A percentile compares a stretch with the other conserved stretches of the same genome.
These are phyloP conservation scores for Arabidopsis hybrid DNA, from an alignment of 441 rosid species.

Conservation along the genomic window DNA sequence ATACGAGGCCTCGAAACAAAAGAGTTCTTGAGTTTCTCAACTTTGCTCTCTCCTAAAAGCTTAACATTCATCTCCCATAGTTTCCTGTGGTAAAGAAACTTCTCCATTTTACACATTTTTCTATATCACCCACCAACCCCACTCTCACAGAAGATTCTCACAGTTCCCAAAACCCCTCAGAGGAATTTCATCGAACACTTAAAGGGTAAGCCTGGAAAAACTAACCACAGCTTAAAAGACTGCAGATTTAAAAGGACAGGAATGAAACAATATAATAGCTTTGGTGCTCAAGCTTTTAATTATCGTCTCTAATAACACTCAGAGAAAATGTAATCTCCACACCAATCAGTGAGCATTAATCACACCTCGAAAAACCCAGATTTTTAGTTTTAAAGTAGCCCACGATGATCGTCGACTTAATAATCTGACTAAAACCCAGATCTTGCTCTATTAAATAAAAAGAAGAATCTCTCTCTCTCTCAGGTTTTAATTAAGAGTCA, in stretches of 20 bases:
- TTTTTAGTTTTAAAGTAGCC: neutral
- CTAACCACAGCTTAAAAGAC: slow-evolving; percentile 3
- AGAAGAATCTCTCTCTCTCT: slow-evolving; percentile 4
- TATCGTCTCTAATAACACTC: slow-evolving; percentile 5
- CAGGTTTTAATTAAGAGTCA: neutral
- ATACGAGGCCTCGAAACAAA: slow-evolving; percentile 58
- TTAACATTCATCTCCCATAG: slow-evolving; percentile 66
- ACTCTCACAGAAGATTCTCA: slow-evolving; percentile 24
- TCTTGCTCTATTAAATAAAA: slow-evolving; percentile 32
- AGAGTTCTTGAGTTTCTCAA: slow-evolving; percentile 59
- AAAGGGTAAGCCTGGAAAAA: slow-evolving; percentile 4
- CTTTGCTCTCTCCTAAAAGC: slow-evolving; percentile 62
- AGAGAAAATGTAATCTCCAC: slow-evolving; percentile 33
- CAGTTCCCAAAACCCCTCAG: slow-evolving; percentile 15
- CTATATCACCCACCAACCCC: neutral
- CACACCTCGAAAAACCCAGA: slow-evolving; percentile 41
- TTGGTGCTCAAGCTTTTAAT: slow-evolving; percentile 8
- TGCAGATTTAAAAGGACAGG: neutral
- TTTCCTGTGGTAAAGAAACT: slow-evolving; percentile 53
- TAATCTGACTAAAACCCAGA: slow-evolving; percentile 33
- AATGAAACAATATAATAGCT: neutral
- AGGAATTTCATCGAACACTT: slow-evolving; percentile 43
- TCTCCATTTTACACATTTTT: slow-evolving; percentile 57
- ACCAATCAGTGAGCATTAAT: slow-evolving; percentile 27
- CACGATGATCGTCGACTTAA: slow-evolving; percentile 27